Percentiles rank a stretch among this genome's conserved stretches.
phyloP scores from a whole-genome alignment of 2,329 filamentous ascomycete species.

The Penicillium frequentans region DNA sequence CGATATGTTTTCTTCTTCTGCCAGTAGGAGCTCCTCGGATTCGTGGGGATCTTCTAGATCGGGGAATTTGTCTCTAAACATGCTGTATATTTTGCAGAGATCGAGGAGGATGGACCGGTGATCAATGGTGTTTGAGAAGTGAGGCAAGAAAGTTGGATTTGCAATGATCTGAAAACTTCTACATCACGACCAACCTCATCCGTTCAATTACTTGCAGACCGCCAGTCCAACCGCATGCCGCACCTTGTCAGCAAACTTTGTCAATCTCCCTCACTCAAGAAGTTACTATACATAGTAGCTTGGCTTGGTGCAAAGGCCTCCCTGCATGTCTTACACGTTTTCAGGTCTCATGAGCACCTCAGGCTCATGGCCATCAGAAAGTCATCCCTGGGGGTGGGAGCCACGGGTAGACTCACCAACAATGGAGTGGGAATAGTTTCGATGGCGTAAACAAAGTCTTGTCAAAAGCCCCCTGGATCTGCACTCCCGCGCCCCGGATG shows the following conservation, averaged over 20 bases:
- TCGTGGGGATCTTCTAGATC: background rate
- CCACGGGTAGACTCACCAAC: background rate
- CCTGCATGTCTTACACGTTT: constrained; percentile 22
- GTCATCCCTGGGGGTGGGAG: constrained; percentile 1
- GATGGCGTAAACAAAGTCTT: constrained; percentile 5
- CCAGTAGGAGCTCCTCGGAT: constrained; percentile 11
- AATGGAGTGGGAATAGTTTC: background rate
- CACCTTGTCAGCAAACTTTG: background rate
- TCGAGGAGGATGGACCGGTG: background rate
- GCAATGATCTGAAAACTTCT: background rate
- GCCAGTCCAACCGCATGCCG: constrained; percentile 9
- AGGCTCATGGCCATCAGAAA: background rate
- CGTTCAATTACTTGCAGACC: constrained; percentile 8
- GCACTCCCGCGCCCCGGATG: background rate
- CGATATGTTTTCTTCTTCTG: constrained; percentile 11
- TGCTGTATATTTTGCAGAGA: background rate
- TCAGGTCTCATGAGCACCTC: constrained; percentile 9
- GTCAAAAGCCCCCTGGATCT: constrained; percentile 1
- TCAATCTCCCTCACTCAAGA: background rate
- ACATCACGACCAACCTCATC: background rate
- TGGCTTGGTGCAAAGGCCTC: constrained; percentile 1
- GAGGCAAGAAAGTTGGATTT: background rate
- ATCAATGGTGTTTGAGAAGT: background rate
- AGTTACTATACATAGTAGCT: background rate
- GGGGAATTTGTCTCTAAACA: constrained; percentile 6